Evolutionary conservation across 345 rosid genomes (phyloP).

Genomic region (Dipteronia sinensis): DNA sequence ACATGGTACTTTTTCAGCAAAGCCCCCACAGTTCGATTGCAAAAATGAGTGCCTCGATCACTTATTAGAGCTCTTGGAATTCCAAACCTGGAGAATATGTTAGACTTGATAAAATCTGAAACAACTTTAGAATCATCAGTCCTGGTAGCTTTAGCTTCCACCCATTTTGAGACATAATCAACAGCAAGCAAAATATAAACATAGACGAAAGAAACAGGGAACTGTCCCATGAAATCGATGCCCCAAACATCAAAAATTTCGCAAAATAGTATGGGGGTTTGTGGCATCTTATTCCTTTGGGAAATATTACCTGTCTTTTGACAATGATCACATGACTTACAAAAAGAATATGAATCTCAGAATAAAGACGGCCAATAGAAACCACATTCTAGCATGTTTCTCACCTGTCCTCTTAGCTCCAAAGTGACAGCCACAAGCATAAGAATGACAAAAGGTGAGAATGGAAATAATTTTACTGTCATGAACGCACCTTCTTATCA

Average conservation of each 20-base stretch:
- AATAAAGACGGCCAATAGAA: slow-evolving; percentile 12
- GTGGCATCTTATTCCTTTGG: too few relatives aligned
- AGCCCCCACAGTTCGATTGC: background rate
- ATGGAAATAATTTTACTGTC: background rate
- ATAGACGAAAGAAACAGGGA: slow-evolving; percentile 9
- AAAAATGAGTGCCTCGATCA: slow-evolving; percentile 1
- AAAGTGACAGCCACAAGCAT: background rate
- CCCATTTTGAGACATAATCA: slow-evolving; percentile 1
- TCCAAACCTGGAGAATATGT: slow-evolving; percentile 6
- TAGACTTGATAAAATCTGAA: slow-evolving; percentile 6
- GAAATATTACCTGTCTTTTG: slow-evolving; percentile 8
- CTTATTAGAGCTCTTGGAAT: background rate
- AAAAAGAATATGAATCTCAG: slow-evolving; percentile 2
- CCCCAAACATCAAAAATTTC: too few relatives aligned
- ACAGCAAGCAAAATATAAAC: background rate
- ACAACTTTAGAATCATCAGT: background rate
- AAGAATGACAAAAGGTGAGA: background rate
- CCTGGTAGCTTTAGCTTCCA: background rate
- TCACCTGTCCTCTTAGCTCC: background rate
- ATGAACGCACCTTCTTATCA: slow-evolving; percentile 1
- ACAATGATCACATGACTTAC: background rate
- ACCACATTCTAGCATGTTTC: background rate
- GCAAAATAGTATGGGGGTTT: too few relatives aligned
- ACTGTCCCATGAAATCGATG: slow-evolving; percentile 3
- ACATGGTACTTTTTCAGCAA: background rate